Evolutionary conservation across 306 rosid genomes (phyloP), one percentile per base, ranked within the genome.

Genomic region (Hylodesmum podocarpum): DNA sequence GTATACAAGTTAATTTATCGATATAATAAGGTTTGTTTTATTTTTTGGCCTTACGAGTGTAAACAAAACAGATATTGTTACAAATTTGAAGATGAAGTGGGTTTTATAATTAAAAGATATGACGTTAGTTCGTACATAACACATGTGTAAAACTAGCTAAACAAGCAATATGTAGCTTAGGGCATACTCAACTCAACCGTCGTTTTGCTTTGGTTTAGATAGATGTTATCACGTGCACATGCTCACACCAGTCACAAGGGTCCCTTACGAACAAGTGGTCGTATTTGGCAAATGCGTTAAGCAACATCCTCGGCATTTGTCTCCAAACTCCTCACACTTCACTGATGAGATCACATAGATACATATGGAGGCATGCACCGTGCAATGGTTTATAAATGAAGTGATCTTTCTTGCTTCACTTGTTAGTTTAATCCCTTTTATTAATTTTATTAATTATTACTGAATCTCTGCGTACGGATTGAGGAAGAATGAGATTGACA

Each of bases 251-350:
- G 80, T 77, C 81, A 84, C 74, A 84, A 81, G 83, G 80, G 83
- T 25, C 86, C 86, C 86, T 44, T 71, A 82, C 18, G 24, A 64
- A 37, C 65, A 66, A 84, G 85, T 78, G 58, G 81, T 78, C 50
- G 81, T 68, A 78, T 85, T 74, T 81, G 79, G 84, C 81, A 78
- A 81, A 78, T 78, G 86, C 88, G 85, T 85, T 41, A 85, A 85
- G 88, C 84, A 85, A 85, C 88, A 81, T 85, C 86, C 81, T 81
- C 79, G 73, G 79, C 66, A 61, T 72, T 79, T 77, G 80, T 80
- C 84, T 37, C 28, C 50, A 66, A 80, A 53, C 40, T 36, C 36
- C 63, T 59, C 46, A 66, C 63, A 57, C 57, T 53, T 67, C 31
- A 39, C 49, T 28, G 25, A 34, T 31, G 22, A 57, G 51, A 76